Base-by-base conservation (phyloP, 345 rosid genomes). In the Eutrema heterophyllum region DNA sequence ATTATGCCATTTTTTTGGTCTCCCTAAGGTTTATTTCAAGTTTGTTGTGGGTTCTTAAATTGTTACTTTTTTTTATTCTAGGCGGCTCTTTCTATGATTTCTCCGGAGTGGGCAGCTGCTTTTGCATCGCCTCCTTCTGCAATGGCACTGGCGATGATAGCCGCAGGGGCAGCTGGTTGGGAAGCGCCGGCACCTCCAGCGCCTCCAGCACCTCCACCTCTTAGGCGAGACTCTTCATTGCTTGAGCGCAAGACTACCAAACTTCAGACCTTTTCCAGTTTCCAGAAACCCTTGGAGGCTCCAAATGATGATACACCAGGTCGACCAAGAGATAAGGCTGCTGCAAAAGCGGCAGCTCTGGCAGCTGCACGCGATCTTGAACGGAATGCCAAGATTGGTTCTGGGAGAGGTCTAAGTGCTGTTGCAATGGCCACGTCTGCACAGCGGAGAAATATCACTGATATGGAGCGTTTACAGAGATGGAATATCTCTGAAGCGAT, bases 71-170 rank as follows among this genome's bases (percentile, higher is more conserved):
- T 49, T 30, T 5, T 5, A 49, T 3, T n/a, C 49, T 83, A 95
- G 99, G 97, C 96, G 78, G 97, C 98, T 74, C 86, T 92, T 64
- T 85, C 93, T 44, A 92, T 95, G 97, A 86, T 88, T 56, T 95
- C 98, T 72, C 94, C 96, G 18, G 79, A 87, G 73, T 95, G 99
- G 99, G 98, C 94, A 65, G 97, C 97, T 81, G 98, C 99, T 53
- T 95, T 92, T 86, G 98, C 98, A 38, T 95, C 99, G 39, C 99
- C 99, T 59, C 99, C 99, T 63, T 92, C 99, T 58, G 93, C 97
- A 45, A 87, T 95, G 99, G 98, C 99, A 41, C 82, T 95, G 74
- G 97, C 99, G 43, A 95, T 95, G 97, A 90, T 95, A 82, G 97
- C 97, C 73, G 99, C 99, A 50, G 99, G 99, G 29, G 97, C 98